Conservation (phyloP, 2,329 filamentous ascomycete species). For the Curvularia sp. region DNA sequence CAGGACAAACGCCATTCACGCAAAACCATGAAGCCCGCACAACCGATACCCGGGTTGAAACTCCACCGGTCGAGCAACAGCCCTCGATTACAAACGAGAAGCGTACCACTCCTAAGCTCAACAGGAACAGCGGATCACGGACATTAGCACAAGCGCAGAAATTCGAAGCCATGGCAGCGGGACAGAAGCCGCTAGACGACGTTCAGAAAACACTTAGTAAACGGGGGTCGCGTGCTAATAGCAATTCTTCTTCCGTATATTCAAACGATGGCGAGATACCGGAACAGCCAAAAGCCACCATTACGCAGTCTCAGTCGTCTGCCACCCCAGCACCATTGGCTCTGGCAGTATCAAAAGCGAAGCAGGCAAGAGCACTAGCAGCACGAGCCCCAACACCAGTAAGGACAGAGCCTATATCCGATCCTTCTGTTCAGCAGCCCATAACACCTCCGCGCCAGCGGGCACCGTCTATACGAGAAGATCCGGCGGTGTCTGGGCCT, state of each 20-base stretch:
- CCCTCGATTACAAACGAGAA: constrained; percentile 17
- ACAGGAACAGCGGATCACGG: constrained; percentile 34
- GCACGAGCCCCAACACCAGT: neutral
- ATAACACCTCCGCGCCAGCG: constrained; percentile 16
- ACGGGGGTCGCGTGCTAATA: constrained; percentile 18
- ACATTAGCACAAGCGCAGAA: constrained; percentile 40
- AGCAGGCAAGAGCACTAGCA: constrained; percentile 4
- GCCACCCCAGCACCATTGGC: constrained; percentile 11
- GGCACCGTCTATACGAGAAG: constrained; percentile 5
- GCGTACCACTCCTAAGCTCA: constrained; percentile 29
- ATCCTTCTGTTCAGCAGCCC: constrained; percentile 1
- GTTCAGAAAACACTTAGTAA: neutral
- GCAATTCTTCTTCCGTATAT: constrained; percentile 8
- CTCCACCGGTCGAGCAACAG: neutral
- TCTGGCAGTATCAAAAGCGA: constrained; percentile 4
- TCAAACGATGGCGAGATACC: constrained; percentile 8
- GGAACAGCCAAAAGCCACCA: neutral
- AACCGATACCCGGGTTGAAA: neutral
- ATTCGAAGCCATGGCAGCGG: constrained; percentile 39
- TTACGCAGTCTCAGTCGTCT: constrained; percentile 5
- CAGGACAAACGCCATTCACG: neutral
- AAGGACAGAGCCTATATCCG: neutral
- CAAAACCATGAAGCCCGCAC: neutral
- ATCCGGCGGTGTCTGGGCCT: constrained; percentile 9
- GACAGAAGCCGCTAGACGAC: constrained; percentile 12